phyloP scores from a whole-genome alignment of 257 asterid species.

The Anisodus acutangulus region DNA sequence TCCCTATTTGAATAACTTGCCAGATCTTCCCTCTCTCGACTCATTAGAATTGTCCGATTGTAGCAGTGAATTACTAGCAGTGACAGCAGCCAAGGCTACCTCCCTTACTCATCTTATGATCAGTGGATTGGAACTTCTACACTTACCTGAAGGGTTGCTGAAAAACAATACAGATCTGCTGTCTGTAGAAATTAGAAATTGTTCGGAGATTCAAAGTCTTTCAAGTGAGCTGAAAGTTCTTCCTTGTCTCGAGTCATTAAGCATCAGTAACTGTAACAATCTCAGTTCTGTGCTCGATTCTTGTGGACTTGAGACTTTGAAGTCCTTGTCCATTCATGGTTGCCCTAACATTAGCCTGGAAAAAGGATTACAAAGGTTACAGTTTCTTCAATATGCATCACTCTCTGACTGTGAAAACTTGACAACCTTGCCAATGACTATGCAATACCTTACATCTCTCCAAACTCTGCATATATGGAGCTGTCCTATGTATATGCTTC shows the following conservation, averaged over 20 bases:
- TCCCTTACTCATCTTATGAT: slow-evolving; percentile 31
- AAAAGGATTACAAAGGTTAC: slow-evolving; percentile 22
- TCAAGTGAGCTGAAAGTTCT: slow-evolving; percentile 25
- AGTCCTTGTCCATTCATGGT: slow-evolving; percentile 31
- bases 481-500: slow-evolving; percentile 27
- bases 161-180: slow-evolving; percentile 19
- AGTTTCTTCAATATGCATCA: slow-evolving; percentile 26
- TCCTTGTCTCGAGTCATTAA: slow-evolving; percentile 27
- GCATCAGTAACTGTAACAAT: slow-evolving; percentile 27
- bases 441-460: slow-evolving; percentile 25
- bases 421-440: slow-evolving; percentile 24
- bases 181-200: slow-evolving; percentile 27
- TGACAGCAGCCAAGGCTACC: slow-evolving; percentile 23
- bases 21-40: slow-evolving; percentile 24
- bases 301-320: slow-evolving; percentile 21
- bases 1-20: slow-evolving; percentile 28
- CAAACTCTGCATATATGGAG: slow-evolving; percentile 31
- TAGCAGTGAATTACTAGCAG: slow-evolving; percentile 25
- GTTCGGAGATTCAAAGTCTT: slow-evolving; percentile 25
- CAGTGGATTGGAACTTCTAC: slow-evolving; percentile 27
- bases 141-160: slow-evolving; percentile 30
- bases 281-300: slow-evolving; percentile 26
- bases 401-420: slow-evolving; percentile 29
- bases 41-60: slow-evolving; percentile 25
- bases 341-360: slow-evolving; percentile 21